Evolutionary conservation across 495 filamentous ascomycete genomes (phyloP).

Genomic region (Penicillium cinerascens): DNA sequence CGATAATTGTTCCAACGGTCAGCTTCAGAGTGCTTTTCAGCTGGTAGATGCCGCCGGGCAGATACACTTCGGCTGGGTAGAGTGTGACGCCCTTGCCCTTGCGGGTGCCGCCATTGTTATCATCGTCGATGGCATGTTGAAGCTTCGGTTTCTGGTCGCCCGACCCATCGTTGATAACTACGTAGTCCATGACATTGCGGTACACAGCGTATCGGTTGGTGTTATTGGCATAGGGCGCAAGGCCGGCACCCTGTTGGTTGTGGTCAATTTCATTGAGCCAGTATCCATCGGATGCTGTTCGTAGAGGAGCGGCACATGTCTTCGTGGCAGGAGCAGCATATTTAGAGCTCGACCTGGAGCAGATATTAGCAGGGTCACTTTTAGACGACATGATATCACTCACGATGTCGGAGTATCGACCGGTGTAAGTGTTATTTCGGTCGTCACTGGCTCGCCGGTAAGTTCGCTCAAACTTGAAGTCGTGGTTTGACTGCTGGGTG

Average conservation of each 20-base stretch:
- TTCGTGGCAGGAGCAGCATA: slow-evolving; percentile 7
- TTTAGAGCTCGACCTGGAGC: not conserved
- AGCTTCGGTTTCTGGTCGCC: slow-evolving; percentile 44
- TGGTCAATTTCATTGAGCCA: slow-evolving; percentile 38
- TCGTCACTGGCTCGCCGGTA: not conserved
- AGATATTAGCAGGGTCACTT: not conserved
- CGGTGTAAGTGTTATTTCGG: not conserved
- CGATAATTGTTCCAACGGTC: slow-evolving; percentile 43
- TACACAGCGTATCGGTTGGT: slow-evolving; percentile 50
- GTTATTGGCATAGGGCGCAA: slow-evolving; percentile 34
- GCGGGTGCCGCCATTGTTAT: slow-evolving; percentile 31
- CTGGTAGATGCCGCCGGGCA: slow-evolving; percentile 46
- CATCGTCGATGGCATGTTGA: slow-evolving; percentile 37
- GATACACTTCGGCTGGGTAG: slow-evolving; percentile 47
- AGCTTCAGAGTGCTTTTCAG: slow-evolving; percentile 37
- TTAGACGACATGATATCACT: not conserved
- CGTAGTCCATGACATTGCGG: slow-evolving; percentile 54
- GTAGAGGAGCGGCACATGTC: slow-evolving; percentile 15
- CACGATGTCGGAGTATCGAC: not conserved
- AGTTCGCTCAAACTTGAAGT: too few species aligned
- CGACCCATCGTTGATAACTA: slow-evolving; percentile 44
- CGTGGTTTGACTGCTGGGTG: too few species aligned
- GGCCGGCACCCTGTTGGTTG: slow-evolving; percentile 26
- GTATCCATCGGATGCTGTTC: slow-evolving; percentile 14
- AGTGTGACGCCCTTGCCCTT: slow-evolving; percentile 42